Evolutionary conservation across 2,329 filamentous ascomycete genomes (phyloP).

Genomic region (Trichothecium roseum): DNA sequence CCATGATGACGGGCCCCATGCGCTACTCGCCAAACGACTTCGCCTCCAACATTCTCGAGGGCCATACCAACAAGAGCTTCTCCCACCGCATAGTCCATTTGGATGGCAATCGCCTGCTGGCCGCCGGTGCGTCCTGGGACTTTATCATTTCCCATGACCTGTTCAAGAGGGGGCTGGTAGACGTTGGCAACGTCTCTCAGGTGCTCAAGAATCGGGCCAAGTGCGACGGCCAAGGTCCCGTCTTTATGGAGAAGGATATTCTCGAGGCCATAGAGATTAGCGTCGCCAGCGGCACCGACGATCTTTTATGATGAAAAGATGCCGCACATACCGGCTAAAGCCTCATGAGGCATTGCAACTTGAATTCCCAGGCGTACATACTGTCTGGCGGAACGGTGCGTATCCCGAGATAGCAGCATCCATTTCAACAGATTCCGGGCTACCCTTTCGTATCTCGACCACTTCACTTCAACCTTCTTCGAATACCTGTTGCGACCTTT

Average conservation of each 20-base stretch:
- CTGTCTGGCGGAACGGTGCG: no score
- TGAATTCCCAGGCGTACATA: no score
- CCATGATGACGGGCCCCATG: slow-evolving; percentile 54
- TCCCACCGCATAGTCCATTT: slow-evolving; percentile 60
- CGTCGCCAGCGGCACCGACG: slow-evolving; percentile 66
- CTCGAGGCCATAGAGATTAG: slow-evolving; percentile 67
- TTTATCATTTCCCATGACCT: slow-evolving; percentile 72
- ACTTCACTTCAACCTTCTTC: no score
- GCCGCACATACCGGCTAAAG: no score
- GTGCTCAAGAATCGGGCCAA: slow-evolving; percentile 62
- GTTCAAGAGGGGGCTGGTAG: slow-evolving; percentile 66
- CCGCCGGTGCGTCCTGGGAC: slow-evolving; percentile 79
- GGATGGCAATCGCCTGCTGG: slow-evolving; percentile 59
- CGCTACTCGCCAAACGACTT: slow-evolving; percentile 64
- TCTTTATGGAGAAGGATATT: slow-evolving; percentile 72
- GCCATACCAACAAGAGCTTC: slow-evolving; percentile 51
- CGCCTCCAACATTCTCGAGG: slow-evolving; percentile 50
- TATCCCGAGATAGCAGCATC: no score
- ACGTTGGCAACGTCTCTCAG: slow-evolving; percentile 74
- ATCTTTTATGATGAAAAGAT: slow-evolving; percentile 40
- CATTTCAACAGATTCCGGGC: no score
- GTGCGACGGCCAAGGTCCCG: slow-evolving; percentile 81
- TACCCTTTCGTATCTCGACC: no score
- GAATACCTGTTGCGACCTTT: no score
- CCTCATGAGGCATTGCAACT: no score